phyloP scores from a whole-genome alignment of 768 basidiomycete species.

The Podaxis sp. region DNA sequence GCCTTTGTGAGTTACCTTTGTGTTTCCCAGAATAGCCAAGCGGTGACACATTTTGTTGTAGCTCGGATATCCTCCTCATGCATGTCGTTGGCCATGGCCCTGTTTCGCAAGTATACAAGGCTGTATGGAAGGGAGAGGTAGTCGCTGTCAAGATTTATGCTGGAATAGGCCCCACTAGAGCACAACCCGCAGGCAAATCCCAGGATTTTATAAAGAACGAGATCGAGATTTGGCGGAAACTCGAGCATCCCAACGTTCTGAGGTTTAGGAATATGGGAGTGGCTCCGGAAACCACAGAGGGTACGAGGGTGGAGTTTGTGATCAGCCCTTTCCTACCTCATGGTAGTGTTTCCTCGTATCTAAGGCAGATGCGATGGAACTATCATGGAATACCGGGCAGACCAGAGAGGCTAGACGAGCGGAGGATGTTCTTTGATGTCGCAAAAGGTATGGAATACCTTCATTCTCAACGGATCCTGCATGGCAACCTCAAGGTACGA shows the following conservation, averaged over 20 bases:
- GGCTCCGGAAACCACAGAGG: slow-evolving; percentile 52
- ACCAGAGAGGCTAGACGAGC: slow-evolving; percentile 28
- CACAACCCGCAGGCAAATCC: background rate
- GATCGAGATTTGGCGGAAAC: slow-evolving; percentile 58
- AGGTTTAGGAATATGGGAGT: slow-evolving; percentile 64
- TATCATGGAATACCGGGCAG: slow-evolving; percentile 39
- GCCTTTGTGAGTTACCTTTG: background rate
- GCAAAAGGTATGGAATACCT: slow-evolving; percentile 73
- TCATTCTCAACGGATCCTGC: slow-evolving; percentile 57
- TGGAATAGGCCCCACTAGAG: background rate
- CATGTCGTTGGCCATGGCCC: background rate
- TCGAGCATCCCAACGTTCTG: slow-evolving; percentile 62
- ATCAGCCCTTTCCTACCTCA: slow-evolving; percentile 14
- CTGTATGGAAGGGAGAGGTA: background rate
- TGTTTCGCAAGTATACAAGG: background rate
- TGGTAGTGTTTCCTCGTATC: slow-evolving; percentile 1
- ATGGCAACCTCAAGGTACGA: slow-evolving; percentile 52
- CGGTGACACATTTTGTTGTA: background rate
- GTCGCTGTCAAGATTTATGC: slow-evolving; percentile 2
- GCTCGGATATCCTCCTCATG: slow-evolving; percentile 1
- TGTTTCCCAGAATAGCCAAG: background rate
- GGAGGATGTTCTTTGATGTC: slow-evolving; percentile 61
- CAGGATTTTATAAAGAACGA: slow-evolving; percentile 28
- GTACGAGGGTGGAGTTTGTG: slow-evolving; percentile 55
- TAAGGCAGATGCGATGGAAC: slow-evolving; percentile 21